Conservation (phyloP, 2,329 filamentous ascomycete species). For the Pyrenochaeta sp. region DNA sequence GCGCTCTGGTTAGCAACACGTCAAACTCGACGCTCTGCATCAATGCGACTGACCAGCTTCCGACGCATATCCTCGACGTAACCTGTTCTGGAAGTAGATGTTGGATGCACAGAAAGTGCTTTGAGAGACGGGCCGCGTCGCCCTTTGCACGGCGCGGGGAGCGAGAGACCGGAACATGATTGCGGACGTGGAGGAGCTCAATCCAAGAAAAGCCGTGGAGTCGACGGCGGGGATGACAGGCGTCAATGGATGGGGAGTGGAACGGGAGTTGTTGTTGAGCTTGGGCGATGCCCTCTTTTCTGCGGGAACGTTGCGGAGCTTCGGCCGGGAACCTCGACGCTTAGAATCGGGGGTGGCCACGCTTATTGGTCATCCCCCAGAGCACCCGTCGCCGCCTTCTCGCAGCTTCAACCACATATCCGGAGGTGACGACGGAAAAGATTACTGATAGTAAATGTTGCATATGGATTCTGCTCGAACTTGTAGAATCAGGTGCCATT, state of each 20-base stretch:
- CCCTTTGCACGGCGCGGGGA: constrained; percentile 58
- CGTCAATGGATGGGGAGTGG: constrained; percentile 49
- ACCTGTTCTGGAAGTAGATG: constrained; percentile 58
- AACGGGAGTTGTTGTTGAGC: constrained; percentile 46
- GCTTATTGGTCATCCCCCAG: no score
- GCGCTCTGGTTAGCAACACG: constrained; percentile 45
- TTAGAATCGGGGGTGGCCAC: constrained; percentile 16
- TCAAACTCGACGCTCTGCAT: constrained; percentile 20
- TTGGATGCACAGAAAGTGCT: constrained; percentile 50
- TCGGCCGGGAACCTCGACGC: constrained; percentile 29
- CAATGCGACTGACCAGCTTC: constrained; percentile 55
- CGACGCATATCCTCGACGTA: constrained; percentile 65
- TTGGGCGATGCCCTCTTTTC: constrained; percentile 23
- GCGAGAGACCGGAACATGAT: constrained; percentile 62
- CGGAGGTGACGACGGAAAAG: no score
- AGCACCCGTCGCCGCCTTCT: no score
- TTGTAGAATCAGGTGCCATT: no score
- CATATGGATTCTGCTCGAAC: no score
- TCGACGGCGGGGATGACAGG: constrained; percentile 37
- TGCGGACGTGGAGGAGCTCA: constrained; percentile 29
- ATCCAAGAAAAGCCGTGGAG: constrained; percentile 39
- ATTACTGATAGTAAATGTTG: no score
- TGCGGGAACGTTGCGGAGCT: constrained; percentile 28
- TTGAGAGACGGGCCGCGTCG: constrained; percentile 44
- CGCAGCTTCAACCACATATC: no score